phyloP scores from a whole-genome alignment of 2,329 filamentous ascomycete species.

The Fusarium praegraminearum region DNA sequence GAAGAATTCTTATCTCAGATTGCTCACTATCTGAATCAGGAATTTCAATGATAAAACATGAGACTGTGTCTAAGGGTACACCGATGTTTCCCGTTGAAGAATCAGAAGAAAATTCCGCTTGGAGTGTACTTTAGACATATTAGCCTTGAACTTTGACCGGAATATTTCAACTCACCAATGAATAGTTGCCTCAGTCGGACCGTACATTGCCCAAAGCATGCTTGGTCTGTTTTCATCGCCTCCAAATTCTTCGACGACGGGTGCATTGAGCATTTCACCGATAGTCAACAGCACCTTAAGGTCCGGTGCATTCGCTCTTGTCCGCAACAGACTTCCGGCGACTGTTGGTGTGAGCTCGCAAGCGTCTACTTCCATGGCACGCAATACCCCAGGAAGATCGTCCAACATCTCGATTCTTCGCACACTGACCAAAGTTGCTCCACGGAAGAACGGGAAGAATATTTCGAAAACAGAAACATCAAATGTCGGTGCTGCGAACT shows the following conservation, averaged over 20 bases:
- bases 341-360: slow-evolving; percentile 93
- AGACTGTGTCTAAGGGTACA: slow-evolving; percentile 82
- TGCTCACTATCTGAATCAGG: slow-evolving; percentile 37
- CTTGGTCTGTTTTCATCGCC: slow-evolving; percentile 63
- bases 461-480: slow-evolving; percentile 96
- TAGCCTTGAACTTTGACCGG: slow-evolving; percentile 1
- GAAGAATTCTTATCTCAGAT: slow-evolving; percentile 64
- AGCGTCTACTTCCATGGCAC: slow-evolving; percentile 77
- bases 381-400: slow-evolving; percentile 77
- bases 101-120: slow-evolving; percentile 68
- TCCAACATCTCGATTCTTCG: slow-evolving; percentile 77
- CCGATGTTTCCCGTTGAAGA: slow-evolving; percentile 79
- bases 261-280: slow-evolving; percentile 88
- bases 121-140: slow-evolving; percentile 69
- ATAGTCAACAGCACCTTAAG: slow-evolving; percentile 84
- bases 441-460: slow-evolving; percentile 85
- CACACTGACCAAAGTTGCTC: slow-evolving; percentile 78
- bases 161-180: slow-evolving; percentile 69
- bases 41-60: slow-evolving; percentile 75
- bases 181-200: slow-evolving; percentile 90
- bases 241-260: slow-evolving; percentile 84
- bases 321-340: slow-evolving; percentile 78
- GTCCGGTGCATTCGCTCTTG: slow-evolving; percentile 73
- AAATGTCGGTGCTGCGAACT: slow-evolving; percentile 93
- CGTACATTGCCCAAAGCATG: slow-evolving; percentile 93